Evolutionary conservation across 345 rosid genomes (phyloP), one percentile per base, ranked within the genome.

Genomic region (Excoecaria agallocha): DNA sequence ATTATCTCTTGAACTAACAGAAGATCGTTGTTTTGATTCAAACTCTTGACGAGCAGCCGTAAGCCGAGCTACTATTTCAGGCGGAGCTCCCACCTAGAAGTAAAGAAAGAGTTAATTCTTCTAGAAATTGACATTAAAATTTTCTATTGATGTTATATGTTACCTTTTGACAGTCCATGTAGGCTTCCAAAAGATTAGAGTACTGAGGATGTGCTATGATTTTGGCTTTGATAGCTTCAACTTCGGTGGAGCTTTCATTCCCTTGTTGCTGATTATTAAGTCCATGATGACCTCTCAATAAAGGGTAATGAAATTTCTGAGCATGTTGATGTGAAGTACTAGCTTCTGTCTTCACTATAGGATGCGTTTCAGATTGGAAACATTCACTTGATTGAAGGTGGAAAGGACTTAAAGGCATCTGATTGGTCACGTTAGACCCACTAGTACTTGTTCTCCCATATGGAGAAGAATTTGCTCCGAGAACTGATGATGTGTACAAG

Each of bases 81-180:
- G 92, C 69, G 99, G 92, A 64, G 98, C 99, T 86, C 99, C 99
- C 38, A 93, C 89, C 99, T 95, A 51, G 3, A 12, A 20, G 17
- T 16, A 17, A 68, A 30, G 13, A 43, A 60, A 6, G 67, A 49
- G 45, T 66, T 24, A 10, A 37, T 45, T 41, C 16, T 39, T 70
- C 2, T 30, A 30, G 30, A 30, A 30, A 30, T 30, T 30, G 30
- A 30, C 30, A 30, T 30, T 30, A 30, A 30, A 30, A 30, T 2
- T 30, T 30, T 30, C 30, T 30, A 30, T 2, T 30, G 30, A 30
- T 30, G 30, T 30, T 43, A 54, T 51, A 35, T n/a, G 46, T 6
- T 74, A 91, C 99, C 96, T 95, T 95, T 79, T 93, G 98, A 82
- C 99, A 95, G 80, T 93, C 98, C 92, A 87, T 80, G 90, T 88